A percentile compares a stretch with the other conserved stretches of the same genome.
Conservation (phyloP, 2,329 filamentous ascomycete genomes). For the Fusarium ambrosium region DNA sequence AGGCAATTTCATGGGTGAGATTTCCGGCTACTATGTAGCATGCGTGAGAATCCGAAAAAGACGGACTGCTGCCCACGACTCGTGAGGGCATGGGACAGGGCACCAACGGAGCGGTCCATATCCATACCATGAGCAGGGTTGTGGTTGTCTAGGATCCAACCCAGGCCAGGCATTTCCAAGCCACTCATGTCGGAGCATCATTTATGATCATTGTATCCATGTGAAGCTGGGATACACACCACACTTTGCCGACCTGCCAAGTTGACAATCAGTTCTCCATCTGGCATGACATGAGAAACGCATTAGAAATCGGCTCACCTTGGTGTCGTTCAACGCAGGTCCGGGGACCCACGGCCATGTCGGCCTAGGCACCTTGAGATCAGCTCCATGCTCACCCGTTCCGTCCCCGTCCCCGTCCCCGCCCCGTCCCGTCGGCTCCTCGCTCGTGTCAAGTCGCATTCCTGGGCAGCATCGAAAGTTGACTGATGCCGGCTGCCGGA, state of each 20-base stretch:
- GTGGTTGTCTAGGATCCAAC: not conserved
- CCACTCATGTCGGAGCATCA: slow-evolving; percentile 16
- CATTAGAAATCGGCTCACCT: slow-evolving; percentile 10
- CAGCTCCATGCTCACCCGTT: not conserved
- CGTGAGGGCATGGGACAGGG: slow-evolving; percentile 13
- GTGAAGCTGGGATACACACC: slow-evolving; percentile 11
- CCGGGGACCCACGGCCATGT: not conserved
- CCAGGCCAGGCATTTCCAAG: slow-evolving; percentile 10
- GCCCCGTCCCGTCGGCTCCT: slow-evolving; percentile 1
- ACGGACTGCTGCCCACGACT: slow-evolving; percentile 3
- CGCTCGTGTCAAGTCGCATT: not conserved
- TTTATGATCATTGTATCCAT: not conserved
- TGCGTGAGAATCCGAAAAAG: slow-evolving; percentile 20
- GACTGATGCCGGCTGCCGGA: slow-evolving; percentile 10
- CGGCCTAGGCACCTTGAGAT: not conserved
- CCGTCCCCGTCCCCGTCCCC: not conserved
- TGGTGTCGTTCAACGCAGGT: not conserved
- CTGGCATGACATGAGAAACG: not conserved
- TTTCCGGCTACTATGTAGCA: slow-evolving; percentile 11
- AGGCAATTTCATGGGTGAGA: slow-evolving; percentile 17
- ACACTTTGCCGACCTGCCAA: not conserved
- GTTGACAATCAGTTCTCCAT: not conserved
- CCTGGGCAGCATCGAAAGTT: not conserved
- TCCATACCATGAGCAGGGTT: slow-evolving; percentile 1
- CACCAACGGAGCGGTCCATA: not conserved